A percentile compares a stretch with the other conserved stretches of the same genome.
Conservation (phyloP, 345 rosid genomes). For the Brassica incana region DNA sequence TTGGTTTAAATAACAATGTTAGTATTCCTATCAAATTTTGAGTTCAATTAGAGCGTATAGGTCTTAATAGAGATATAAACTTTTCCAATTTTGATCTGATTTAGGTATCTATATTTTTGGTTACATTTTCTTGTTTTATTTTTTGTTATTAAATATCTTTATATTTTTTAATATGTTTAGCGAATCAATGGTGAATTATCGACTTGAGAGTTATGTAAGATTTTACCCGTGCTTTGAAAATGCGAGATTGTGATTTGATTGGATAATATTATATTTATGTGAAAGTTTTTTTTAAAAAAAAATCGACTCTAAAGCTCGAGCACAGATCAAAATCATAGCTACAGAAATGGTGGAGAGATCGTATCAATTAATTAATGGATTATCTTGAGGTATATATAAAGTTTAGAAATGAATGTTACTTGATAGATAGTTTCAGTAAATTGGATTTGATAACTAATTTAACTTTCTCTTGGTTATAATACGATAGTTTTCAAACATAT, state of each 20-base stretch:
- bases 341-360: too few relatives aligned
- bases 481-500: too few relatives aligned
- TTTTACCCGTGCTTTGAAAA: neutral
- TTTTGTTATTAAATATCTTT: too few relatives aligned
- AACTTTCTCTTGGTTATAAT: too few relatives aligned
- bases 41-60: neutral
- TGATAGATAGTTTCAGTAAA: too few relatives aligned
- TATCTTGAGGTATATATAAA: neutral
- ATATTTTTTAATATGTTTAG: too few relatives aligned
- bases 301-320: neutral
- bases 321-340: neutral
- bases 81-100: neutral
- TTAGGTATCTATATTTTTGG: neutral
- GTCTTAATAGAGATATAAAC: neutral
- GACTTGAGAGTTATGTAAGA: neutral
- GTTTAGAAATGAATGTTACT: too few relatives aligned
- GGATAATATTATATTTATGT: neutral
- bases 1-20: neutral
- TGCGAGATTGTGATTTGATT: neutral
- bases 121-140: neutral
- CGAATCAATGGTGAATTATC: neutral
- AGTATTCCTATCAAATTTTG: neutral
- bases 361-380: neutral
- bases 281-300: too few relatives aligned
- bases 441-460: too few relatives aligned